Percentiles rank a stretch among this genome's conserved stretches.
phyloP scores from a whole-genome alignment of 345 rosid genomes.

The Noccaea bulbosa region DNA sequence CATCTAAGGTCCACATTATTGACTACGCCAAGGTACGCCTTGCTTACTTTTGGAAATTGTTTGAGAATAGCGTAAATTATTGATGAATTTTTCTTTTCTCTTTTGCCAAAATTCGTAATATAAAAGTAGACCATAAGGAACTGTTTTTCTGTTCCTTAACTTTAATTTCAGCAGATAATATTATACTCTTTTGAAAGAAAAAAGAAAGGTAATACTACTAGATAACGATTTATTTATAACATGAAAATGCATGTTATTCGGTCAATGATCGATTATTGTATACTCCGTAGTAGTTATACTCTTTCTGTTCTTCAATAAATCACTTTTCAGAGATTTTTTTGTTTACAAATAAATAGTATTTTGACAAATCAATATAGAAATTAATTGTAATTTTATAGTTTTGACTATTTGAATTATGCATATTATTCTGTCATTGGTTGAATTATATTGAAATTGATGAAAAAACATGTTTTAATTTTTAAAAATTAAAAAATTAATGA shows the following conservation, averaged over 20 bases:
- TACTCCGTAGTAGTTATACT: background rate
- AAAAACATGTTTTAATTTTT: too few relatives aligned
- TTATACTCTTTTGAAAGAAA: too few relatives aligned
- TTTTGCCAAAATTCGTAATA: background rate
- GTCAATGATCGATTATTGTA: background rate
- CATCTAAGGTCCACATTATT: conserved; percentile 35
- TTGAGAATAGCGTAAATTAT: conserved; percentile 7
- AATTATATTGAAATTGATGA: too few relatives aligned
- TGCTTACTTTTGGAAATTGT: conserved; percentile 3
- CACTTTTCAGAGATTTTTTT: too few relatives aligned
- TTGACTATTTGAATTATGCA: too few relatives aligned
- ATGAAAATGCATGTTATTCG: background rate
- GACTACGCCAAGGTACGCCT: conserved; percentile 3
- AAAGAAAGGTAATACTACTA: too few relatives aligned
- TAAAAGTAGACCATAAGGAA: background rate
- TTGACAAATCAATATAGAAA: too few relatives aligned
- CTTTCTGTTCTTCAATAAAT: too few relatives aligned
- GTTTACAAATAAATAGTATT: too few relatives aligned
- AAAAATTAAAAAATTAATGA: too few relatives aligned
- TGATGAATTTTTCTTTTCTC: background rate
- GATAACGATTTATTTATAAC: background rate
- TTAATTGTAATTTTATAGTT: too few relatives aligned
- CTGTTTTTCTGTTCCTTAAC: background rate
- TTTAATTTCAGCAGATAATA: background rate
- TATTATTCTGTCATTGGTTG: too few relatives aligned